Evolutionary conservation across 306 rosid genomes (phyloP), one percentile per base, ranked within the genome.

Genomic region (Cercis canadensis): DNA sequence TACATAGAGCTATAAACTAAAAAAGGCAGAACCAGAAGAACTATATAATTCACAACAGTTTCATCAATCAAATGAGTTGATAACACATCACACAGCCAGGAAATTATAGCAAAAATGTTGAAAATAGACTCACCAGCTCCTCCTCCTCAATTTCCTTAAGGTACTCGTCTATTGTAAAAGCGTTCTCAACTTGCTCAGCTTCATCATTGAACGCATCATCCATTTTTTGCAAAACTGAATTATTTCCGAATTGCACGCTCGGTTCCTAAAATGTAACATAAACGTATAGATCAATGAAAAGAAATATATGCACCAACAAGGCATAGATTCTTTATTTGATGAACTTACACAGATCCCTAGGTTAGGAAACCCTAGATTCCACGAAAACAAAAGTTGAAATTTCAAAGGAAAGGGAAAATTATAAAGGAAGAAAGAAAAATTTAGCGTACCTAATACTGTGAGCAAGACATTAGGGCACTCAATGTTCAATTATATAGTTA

Each of bases 91-190:
- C 14, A 52, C 5, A 61, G 11, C 6, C 52, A 46, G 3, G 5
- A 41, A 55, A 50, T n/a, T 34, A 36, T 8, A 60, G 33, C 11
- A 52, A 33, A 3, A 21, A 65, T 45, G 61, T 33, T 33, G 33
- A 49, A 72, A 73, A n/a, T n/a, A 71, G 41, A 67, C 71, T 21
- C 15, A 91, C 99, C 92, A 95, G 88, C 73, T 95, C 99, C 57
- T 83, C 90, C 11, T 95, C 96, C 85, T 95, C 99, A 36, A 87
- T 88, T 65, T 81, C 92, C 57, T 91, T 62, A 2, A 95, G 88
- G 67, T 91, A 95, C 87, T 95, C 99, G 43, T 78, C 55, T 69
- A 95, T 85, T 16, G 99, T 84, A 54, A 89, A 67, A 1, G 96
- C 82, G 49, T 81, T 84, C 57, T 88, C 97, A 21, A 80, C 81